Percentiles rank a stretch among this genome's conserved stretches.
These are phyloP conservation scores for Trypanosoma grayi DNA, from an alignment of 208 protist genomes.

Conservation along the genomic window DNA sequence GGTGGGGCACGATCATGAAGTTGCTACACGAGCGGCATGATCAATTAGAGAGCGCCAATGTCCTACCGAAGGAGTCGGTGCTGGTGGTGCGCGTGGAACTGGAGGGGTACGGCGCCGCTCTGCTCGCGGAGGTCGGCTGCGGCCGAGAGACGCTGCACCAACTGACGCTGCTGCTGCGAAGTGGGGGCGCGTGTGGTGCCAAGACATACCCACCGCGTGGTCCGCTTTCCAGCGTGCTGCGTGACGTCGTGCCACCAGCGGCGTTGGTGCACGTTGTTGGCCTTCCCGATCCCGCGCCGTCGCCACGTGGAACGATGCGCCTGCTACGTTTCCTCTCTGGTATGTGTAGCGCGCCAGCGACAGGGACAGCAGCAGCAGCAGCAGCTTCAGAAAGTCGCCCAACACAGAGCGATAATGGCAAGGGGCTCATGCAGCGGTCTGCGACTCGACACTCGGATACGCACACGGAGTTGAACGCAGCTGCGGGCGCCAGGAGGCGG, in stretches of 20 bases:
- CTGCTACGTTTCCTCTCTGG: conserved; percentile 55
- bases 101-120: conserved; percentile 43
- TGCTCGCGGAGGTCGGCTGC: conserved; percentile 56
- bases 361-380: too few species aligned
- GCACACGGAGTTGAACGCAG: too few species aligned
- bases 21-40: conserved; percentile 43
- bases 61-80: conserved; percentile 32
- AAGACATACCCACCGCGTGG: conserved; percentile 47
- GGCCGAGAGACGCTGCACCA: conserved; percentile 53
- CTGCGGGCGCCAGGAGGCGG: neutral
- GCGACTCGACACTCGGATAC: too few species aligned
- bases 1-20: conserved; percentile 51
- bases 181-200: conserved; percentile 23
- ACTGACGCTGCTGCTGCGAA: conserved; percentile 49
- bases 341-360: conserved; percentile 16
- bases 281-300: conserved; percentile 37
- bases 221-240: conserved; percentile 33
- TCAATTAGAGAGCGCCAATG: conserved; percentile 6
- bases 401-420: too few species aligned
- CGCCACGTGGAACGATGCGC: conserved; percentile 46
- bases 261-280: conserved; percentile 52
- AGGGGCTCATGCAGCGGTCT: too few species aligned
- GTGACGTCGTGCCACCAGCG: conserved; percentile 29
- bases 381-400: too few species aligned
- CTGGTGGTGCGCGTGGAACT: conserved; percentile 59